Evolutionary conservation across 2,329 filamentous ascomycete genomes (phyloP).

Genomic region (Torrubiellomyces zombiae): DNA sequence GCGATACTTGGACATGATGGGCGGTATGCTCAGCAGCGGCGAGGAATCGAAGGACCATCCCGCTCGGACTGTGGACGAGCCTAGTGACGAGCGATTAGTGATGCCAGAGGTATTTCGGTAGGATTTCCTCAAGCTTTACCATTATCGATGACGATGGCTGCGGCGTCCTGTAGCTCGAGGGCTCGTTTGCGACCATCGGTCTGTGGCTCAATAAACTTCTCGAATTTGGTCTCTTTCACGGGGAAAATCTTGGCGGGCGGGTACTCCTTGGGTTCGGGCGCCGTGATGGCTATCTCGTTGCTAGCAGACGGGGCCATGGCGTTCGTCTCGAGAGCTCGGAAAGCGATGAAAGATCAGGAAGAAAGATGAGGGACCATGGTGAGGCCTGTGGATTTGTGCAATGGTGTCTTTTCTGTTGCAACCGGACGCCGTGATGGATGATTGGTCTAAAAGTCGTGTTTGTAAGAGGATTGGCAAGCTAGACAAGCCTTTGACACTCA

Average conservation of each 20-base stretch:
- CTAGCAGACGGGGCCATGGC: constrained; percentile 37
- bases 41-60: constrained; percentile 85
- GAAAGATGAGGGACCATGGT: constrained; percentile 3
- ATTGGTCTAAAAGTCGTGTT: no score
- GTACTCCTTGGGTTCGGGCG: constrained; percentile 24
- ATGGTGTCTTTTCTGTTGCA: no score
- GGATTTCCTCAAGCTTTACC: constrained; percentile 32
- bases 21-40: constrained; percentile 68
- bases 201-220: constrained; percentile 34
- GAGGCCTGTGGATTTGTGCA: no score
- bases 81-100: constrained; percentile 26
- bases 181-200: constrained; percentile 58
- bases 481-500: constrained; percentile 5
- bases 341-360: constrained; percentile 2
- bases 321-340: no score
- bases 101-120: not conserved
- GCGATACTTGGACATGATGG: constrained; percentile 87
- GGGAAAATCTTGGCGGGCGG: constrained; percentile 39
- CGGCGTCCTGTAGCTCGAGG: constrained; percentile 36
- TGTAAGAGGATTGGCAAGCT: constrained; percentile 1
- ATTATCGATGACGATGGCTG: constrained; percentile 95
- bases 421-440: no score
- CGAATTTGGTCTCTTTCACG: constrained; percentile 46
- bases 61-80: constrained; percentile 75
- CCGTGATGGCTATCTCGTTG: constrained; percentile 22